These are phyloP conservation scores for Podospora sp. DNA, from an alignment of 495 filamentous ascomycete genomes.

Conservation along the genomic window DNA sequence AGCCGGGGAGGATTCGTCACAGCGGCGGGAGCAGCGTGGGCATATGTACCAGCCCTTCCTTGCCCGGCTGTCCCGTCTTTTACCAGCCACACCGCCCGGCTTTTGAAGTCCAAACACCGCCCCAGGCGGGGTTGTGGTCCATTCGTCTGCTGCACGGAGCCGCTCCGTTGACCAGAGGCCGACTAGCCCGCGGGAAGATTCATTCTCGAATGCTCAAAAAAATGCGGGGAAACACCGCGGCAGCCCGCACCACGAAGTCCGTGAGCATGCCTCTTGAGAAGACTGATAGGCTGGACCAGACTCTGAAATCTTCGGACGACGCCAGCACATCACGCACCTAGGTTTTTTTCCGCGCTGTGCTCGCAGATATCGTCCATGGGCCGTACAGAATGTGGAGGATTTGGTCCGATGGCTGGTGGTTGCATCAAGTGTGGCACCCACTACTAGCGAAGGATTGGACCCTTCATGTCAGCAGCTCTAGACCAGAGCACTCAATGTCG, in stretches of 20 bases:
- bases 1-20: slow-evolving; percentile 7
- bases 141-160: not conserved
- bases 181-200: not conserved
- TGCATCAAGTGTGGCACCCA: not conserved
- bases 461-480: not conserved
- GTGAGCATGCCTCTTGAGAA: slow-evolving; percentile 13
- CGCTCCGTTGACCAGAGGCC: slow-evolving; percentile 2
- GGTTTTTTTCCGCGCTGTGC: not conserved
- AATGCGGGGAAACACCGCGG: slow-evolving; percentile 26
- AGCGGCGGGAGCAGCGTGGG: not conserved
- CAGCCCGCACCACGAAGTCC: slow-evolving; percentile 14
- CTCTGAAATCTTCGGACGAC: slow-evolving; percentile 14
- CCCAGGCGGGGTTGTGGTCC: slow-evolving; percentile 8
- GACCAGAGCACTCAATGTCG: not conserved
- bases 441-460: not conserved
- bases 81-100: not conserved
- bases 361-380: not conserved
- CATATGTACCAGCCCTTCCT: no score
- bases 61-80: not conserved
- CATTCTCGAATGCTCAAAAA: slow-evolving; percentile 20
- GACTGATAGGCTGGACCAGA: slow-evolving; percentile 25
- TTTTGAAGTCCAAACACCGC: not conserved
- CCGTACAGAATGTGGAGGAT: not conserved
- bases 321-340: slow-evolving; percentile 15
- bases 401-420: slow-evolving; percentile 3